Conservation (phyloP, 345 rosid genomes). For the Camelina sativa region DNA sequence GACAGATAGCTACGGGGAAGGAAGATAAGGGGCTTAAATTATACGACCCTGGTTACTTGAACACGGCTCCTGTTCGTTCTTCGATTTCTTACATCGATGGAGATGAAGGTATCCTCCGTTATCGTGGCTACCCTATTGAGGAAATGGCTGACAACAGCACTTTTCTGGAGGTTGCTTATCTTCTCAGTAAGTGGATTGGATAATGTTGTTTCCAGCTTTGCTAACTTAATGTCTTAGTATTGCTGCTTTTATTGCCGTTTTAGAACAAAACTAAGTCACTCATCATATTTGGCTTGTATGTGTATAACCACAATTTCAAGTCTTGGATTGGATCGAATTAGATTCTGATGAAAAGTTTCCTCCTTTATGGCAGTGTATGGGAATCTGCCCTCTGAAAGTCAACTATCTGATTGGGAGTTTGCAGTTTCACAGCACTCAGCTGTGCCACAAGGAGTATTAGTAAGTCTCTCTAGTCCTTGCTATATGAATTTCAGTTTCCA, state of each 20-base stretch:
- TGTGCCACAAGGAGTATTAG: conserved; percentile 94
- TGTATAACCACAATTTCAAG: neutral
- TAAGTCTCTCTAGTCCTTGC: conserved; percentile 39
- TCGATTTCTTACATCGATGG: conserved; percentile 92
- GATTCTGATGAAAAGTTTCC: neutral
- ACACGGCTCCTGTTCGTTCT: conserved; percentile 91
- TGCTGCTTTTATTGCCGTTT: neutral
- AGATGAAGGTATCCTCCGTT: conserved; percentile 67
- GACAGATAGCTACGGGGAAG: conserved; percentile 72
- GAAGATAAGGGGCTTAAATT: conserved; percentile 81
- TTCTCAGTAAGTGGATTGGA: conserved; percentile 29
- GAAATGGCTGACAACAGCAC: conserved; percentile 45
- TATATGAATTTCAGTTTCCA: neutral
- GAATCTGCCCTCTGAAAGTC: conserved; percentile 68
- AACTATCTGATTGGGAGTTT: conserved; percentile 95
- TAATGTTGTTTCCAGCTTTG: too few species aligned
- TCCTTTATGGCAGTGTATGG: conserved; percentile 72
- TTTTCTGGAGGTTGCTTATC: conserved; percentile 41
- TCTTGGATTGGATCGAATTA: neutral
- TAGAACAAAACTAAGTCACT: neutral
- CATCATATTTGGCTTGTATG: neutral
- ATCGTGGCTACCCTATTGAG: conserved; percentile 40
- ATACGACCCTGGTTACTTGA: conserved; percentile 92
- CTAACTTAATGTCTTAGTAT: neutral
- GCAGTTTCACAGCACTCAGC: conserved; percentile 95